Base-by-base conservation (phyloP, 345 rosid genomes). In the Corymbia maculata region DNA sequence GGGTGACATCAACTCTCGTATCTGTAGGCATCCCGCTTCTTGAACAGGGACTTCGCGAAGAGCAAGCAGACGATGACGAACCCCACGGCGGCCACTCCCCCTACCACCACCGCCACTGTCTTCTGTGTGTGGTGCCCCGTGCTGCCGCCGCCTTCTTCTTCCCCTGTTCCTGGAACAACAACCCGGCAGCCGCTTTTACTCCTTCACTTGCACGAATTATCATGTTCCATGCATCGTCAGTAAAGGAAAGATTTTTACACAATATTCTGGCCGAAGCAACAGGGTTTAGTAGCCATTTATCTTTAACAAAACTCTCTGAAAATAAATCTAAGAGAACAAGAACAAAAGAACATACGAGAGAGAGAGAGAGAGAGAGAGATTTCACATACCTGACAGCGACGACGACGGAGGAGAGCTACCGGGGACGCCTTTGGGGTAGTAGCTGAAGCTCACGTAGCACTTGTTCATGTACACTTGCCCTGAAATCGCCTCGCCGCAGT, bases 81-180 rank as follows among this genome's bases (percentile, higher is more conserved):
- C 32, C 96, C 97, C 24, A 93, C 89, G 52, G 93, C 99, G 66
- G 98, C 98, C 49, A 94, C 94, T 82, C 97, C 96, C 86, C 99
- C 99, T 7, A 97, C 93, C 47, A 93, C 97, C 85, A 95, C 93
- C n/a, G 98, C 99, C 92, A 95, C 97, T 1, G 96, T 95, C 92
- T 91, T 95, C 90, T 94, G 92, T 7, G 95, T 93, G 52, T 93
- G 94, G 55, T 94, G 53, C 7, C 86, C 57, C 92, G 96, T 47
- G 95, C 98, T n/a, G 93, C 91, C 79, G 94, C 95, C 75, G 1
- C 93, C 59, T 95, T 95, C 42, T 96, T 97, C 93, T 2, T 61
- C 85, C 21, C 30, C 80, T 12, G 88, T 8, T 90, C 88, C 92
- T 79, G 92, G 88, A 90, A 92, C 94, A 85, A 45, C 86, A 28